A percentile compares a stretch with the other conserved stretches of the same genome.
These are phyloP conservation scores for Mucor circinelloides DNA, from an alignment of 371 early-diverging fungal species.

Conservation along the genomic window DNA sequence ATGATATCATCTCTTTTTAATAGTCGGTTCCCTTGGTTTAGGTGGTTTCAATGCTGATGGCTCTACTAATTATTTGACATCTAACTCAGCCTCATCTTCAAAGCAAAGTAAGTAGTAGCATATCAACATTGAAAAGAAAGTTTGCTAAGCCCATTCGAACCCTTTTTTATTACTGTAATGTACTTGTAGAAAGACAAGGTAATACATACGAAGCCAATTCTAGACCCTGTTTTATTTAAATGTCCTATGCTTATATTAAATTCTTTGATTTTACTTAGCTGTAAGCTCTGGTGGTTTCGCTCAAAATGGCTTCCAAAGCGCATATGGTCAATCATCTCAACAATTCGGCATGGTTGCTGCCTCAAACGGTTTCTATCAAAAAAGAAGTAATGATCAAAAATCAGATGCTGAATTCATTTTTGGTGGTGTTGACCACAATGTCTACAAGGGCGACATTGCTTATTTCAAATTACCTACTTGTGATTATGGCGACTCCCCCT, in stretches of 20 bases:
- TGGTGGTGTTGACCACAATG: slow-evolving; percentile 47
- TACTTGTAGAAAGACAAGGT: slow-evolving; percentile 11
- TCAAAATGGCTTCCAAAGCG: slow-evolving; percentile 38
- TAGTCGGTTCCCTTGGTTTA: slow-evolving; percentile 43
- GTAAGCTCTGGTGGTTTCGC: slow-evolving; percentile 29
- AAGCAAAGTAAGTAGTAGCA: slow-evolving; percentile 10
- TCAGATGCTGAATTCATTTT: slow-evolving; percentile 45
- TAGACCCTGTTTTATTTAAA: slow-evolving; percentile 9
- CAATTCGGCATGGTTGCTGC: slow-evolving; percentile 38
- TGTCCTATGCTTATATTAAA: slow-evolving; percentile 4
- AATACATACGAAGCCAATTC: slow-evolving; percentile 1
- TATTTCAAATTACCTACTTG: slow-evolving; percentile 46
- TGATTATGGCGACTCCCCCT: slow-evolving; percentile 42
- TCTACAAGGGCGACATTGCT: slow-evolving; percentile 46
- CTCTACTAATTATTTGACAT: slow-evolving; percentile 31
- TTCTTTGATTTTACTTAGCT: slow-evolving; percentile 7
- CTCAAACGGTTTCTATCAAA: slow-evolving; percentile 33
- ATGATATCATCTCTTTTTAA: not conserved
- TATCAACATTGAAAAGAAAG: not conserved
- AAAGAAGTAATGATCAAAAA: slow-evolving; percentile 31
- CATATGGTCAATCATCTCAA: slow-evolving; percentile 29
- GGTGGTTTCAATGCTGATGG: slow-evolving; percentile 47
- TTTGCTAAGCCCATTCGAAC: slow-evolving; percentile 8
- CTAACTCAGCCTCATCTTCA: slow-evolving; percentile 25
- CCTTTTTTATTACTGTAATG: slow-evolving; percentile 4